Evolutionary conservation across 2,329 filamentous ascomycete species (phyloP).

Genomic region (Blumeria hordei): DNA sequence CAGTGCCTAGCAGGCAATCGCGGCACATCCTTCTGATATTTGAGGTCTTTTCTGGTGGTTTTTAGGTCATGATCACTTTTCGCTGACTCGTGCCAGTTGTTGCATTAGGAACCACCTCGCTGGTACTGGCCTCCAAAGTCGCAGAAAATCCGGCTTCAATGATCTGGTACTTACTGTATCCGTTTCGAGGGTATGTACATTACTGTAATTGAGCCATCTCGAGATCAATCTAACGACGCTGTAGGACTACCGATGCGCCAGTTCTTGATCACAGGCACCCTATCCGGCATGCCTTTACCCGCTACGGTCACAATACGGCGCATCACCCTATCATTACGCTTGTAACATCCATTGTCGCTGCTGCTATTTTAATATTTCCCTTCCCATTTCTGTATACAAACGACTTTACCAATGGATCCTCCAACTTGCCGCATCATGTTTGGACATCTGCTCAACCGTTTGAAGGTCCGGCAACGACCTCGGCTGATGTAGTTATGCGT

Average conservation of each 20-base stretch:
- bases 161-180: conserved; percentile 61
- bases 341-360: conserved; percentile 46
- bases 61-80: background rate
- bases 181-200: conserved; percentile 41
- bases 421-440: conserved; percentile 52
- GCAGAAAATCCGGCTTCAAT: conserved; percentile 17
- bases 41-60: background rate
- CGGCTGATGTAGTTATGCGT: conserved; percentile 55
- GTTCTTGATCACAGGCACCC: conserved; percentile 38
- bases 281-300: conserved; percentile 36
- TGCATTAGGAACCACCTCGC: background rate
- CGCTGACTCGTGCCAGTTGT: background rate
- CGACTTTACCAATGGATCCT: conserved; percentile 45
- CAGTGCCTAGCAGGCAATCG: background rate
- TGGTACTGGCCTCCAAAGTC: conserved; percentile 6
- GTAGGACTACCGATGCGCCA: conserved; percentile 51
- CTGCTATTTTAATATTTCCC: conserved; percentile 46
- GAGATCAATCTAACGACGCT: conserved; percentile 5
- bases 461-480: conserved; percentile 22
- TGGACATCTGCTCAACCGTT: conserved; percentile 54
- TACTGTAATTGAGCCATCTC: background rate
- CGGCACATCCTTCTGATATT: background rate
- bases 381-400: conserved; percentile 52
- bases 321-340: conserved; percentile 53
- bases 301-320: conserved; percentile 45